Percentiles rank a stretch among this genome's conserved stretches.
These are phyloP conservation scores for Morella rubra DNA, from an alignment of 306 rosid genomes.

Conservation along the genomic window DNA sequence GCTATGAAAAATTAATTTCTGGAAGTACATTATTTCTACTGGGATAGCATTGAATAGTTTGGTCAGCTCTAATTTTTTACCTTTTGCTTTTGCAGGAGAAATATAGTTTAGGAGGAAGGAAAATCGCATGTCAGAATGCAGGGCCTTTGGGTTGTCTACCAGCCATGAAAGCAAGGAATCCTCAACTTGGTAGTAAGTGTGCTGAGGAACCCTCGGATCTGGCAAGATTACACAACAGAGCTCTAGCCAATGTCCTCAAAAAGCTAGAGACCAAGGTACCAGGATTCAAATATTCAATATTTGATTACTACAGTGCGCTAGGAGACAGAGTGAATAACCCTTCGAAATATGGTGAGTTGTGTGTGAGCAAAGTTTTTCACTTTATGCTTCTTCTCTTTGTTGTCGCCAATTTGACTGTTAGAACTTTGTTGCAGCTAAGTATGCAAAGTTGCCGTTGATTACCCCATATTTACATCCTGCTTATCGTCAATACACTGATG, in stretches of 20 bases:
- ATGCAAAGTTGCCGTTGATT: conserved; percentile 46
- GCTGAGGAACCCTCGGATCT: neutral
- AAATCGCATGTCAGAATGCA: conserved; percentile 23
- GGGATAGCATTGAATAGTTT: neutral
- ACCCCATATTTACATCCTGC: conserved; percentile 52
- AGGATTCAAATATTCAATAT: conserved; percentile 21
- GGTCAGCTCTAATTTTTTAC: neutral
- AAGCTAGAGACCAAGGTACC: conserved; percentile 14
- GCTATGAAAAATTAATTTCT: neutral
- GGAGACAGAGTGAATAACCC: conserved; percentile 23
- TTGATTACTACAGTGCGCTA: conserved; percentile 13
- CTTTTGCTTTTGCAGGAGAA: conserved; percentile 19
- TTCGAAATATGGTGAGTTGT: conserved; percentile 23
- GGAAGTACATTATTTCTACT: neutral
- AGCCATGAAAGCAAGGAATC: neutral
- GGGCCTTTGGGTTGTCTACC: conserved; percentile 29
- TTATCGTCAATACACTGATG: conserved; percentile 29
- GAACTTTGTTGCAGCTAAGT: conserved; percentile 48
- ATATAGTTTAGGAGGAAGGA: conserved; percentile 27
- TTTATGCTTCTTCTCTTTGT: too few species aligned
- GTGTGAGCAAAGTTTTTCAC: too few species aligned
- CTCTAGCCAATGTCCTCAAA: conserved; percentile 12
- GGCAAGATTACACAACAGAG: conserved; percentile 27
- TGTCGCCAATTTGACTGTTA: neutral
- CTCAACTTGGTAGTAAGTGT: conserved; percentile 10